Conservation (phyloP, 1,284 basidiomycete species). For the Volvariella volvacea region DNA sequence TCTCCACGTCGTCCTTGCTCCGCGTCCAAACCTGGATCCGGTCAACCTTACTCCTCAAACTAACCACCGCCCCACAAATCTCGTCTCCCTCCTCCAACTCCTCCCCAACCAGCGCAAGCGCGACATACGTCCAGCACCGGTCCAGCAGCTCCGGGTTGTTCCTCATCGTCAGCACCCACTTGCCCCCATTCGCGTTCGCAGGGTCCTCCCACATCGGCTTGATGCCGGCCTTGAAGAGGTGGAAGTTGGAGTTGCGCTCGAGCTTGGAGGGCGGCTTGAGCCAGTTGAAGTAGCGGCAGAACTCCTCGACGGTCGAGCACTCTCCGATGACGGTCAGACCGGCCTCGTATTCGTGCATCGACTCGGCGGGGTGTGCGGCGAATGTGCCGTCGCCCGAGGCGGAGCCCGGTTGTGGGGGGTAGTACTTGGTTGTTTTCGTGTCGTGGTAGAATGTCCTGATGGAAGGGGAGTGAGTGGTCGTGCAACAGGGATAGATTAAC, state of each 20-base stretch:
- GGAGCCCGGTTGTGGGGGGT: slow-evolving; percentile 26
- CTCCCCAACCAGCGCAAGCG: slow-evolving; percentile 88
- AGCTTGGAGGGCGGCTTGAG: slow-evolving; percentile 85
- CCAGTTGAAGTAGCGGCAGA: slow-evolving; percentile 94
- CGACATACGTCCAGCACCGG: slow-evolving; percentile 85
- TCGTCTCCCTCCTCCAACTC: slow-evolving; percentile 83
- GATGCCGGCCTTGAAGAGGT: slow-evolving; percentile 88
- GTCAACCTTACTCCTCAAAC: slow-evolving; percentile 80
- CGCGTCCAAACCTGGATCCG: slow-evolving; percentile 89
- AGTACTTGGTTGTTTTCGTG: slow-evolving; percentile 68
- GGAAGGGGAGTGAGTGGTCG: neutral
- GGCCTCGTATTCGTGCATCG: slow-evolving; percentile 63
- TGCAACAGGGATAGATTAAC: too few species aligned
- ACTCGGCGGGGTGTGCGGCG: slow-evolving; percentile 44
- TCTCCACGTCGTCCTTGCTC: slow-evolving; percentile 76
- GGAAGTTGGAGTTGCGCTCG: slow-evolving; percentile 87
- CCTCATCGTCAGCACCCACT: slow-evolving; percentile 93
- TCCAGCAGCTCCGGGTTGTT: slow-evolving; percentile 76
- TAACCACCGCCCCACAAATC: slow-evolving; percentile 89
- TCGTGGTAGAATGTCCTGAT: slow-evolving; percentile 86
- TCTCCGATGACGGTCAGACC: slow-evolving; percentile 74
- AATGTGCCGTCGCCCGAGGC: slow-evolving; percentile 21
- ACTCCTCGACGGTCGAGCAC: slow-evolving; percentile 83
- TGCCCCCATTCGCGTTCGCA: slow-evolving; percentile 86
- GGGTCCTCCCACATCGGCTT: slow-evolving; percentile 97